Evolutionary conservation across 805 yeast species (phyloP).

Genomic region (Barnettozyma siamensis): DNA sequence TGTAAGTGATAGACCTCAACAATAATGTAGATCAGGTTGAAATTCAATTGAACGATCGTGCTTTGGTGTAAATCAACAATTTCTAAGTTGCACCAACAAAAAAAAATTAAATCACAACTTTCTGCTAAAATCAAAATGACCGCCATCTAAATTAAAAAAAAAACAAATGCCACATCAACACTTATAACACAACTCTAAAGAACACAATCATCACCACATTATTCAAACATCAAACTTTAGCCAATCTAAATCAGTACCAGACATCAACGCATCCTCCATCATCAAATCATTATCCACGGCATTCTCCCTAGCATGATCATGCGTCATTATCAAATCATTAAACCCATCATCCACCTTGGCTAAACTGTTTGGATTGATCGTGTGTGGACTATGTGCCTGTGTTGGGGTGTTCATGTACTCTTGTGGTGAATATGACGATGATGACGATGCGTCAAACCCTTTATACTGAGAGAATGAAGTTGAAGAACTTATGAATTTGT

Average conservation of each 20-base stretch:
- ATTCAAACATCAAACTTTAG: conserved; percentile 24
- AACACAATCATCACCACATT: not conserved
- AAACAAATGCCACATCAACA: too few relatives aligned
- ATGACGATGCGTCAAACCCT: not conserved
- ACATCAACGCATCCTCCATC: conserved; percentile 11
- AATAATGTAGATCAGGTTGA: too few relatives aligned
- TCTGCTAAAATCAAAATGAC: too few relatives aligned
- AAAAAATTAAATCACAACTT: too few relatives aligned
- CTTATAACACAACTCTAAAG: not conserved
- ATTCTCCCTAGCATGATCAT: not conserved
- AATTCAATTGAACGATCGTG: too few relatives aligned
- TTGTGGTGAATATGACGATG: conserved; percentile 2
- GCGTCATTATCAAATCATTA: conserved; percentile 8
- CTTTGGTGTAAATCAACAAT: too few relatives aligned
- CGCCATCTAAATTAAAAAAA: not conserved
- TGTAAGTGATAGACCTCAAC: too few relatives aligned
- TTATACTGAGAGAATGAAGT: not conserved
- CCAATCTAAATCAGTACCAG: conserved; percentile 25
- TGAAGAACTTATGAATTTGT: not conserved
- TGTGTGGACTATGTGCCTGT: not conserved
- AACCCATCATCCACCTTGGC: conserved; percentile 3
- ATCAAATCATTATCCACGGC: conserved; percentile 7
- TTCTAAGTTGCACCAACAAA: too few relatives aligned
- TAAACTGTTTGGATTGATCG: conserved; percentile 4
- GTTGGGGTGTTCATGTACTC: conserved; percentile 1